Percentiles rank a stretch among this genome's conserved stretches.
phyloP scores from a whole-genome alignment of 805 yeast genomes.

The Teunomyces barrocoloradensis region DNA sequence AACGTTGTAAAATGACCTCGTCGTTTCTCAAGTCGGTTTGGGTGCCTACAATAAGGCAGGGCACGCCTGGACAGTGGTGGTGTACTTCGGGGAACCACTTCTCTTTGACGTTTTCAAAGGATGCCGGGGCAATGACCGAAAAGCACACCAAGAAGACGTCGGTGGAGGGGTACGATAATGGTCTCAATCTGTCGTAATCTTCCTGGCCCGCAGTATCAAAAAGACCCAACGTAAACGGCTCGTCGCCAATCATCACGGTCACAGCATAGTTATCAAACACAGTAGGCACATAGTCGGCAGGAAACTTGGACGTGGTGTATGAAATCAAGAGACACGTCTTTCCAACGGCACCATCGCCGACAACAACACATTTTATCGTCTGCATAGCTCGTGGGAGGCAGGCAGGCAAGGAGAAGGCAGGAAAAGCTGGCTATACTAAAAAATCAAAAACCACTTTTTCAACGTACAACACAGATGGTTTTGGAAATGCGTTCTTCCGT shows the following conservation, averaged over 20 bases:
- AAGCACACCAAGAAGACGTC: slow-evolving; percentile 96
- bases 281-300: slow-evolving; percentile 98
- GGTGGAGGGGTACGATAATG: slow-evolving; percentile 94
- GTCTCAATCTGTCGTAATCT: slow-evolving; percentile 96
- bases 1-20: slow-evolving; percentile 82
- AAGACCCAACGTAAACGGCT: slow-evolving; percentile 94
- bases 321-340: slow-evolving; percentile 94
- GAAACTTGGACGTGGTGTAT: slow-evolving; percentile 94
- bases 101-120: slow-evolving; percentile 95
- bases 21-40: slow-evolving; percentile 94
- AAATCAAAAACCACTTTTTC: background rate
- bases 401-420: background rate
- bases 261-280: slow-evolving; percentile 95
- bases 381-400: slow-evolving; percentile 33
- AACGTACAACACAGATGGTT: background rate
- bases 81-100: slow-evolving; percentile 98
- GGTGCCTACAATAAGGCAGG: slow-evolving; percentile 95
- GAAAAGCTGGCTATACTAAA: background rate
- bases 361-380: slow-evolving; percentile 91
- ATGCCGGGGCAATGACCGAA: slow-evolving; percentile 94
- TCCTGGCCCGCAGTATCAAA: slow-evolving; percentile 99
- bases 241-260: slow-evolving; percentile 95
- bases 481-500: background rate
- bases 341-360: slow-evolving; percentile 99
- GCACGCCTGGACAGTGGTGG: slow-evolving; percentile 98